Conservation (phyloP, 495 filamentous ascomycete species). For the Mytilinidion resinicola region DNA sequence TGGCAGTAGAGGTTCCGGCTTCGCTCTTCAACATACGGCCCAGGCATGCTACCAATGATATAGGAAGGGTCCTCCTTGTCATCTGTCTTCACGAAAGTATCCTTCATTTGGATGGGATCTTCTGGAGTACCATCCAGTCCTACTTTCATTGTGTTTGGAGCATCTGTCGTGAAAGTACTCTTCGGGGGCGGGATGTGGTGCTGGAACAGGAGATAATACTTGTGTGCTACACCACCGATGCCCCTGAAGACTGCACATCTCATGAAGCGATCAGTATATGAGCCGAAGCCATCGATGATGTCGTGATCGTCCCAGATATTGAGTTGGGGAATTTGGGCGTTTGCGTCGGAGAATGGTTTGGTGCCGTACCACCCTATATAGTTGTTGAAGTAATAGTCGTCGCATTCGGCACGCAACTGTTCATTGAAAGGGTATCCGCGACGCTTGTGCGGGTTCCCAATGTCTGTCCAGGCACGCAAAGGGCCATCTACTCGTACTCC, state of each 20-base stretch:
- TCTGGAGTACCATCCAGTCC: conserved; percentile 45
- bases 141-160: conserved; percentile 46
- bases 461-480: conserved; percentile 71
- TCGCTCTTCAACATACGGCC: conserved; percentile 72
- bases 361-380: conserved; percentile 82
- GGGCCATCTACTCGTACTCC: conserved; percentile 75
- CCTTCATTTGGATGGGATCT: conserved; percentile 60
- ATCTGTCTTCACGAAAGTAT: conserved; percentile 60
- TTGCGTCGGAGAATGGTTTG: conserved; percentile 76
- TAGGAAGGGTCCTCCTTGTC: conserved; percentile 62
- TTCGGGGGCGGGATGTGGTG: conserved; percentile 79
- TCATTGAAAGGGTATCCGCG: conserved; percentile 70
- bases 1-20: conserved; percentile 75
- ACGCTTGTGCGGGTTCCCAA: conserved; percentile 74
- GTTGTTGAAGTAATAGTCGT: conserved; percentile 85
- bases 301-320: conserved; percentile 96
- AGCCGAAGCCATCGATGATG: conserved; percentile 77
- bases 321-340: conserved; percentile 81
- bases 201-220: conserved; percentile 89
- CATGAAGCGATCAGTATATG: conserved; percentile 92
- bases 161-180: conserved; percentile 74
- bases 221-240: conserved; percentile 64
- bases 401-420: conserved; percentile 64
- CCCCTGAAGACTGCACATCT: conserved; percentile 83
- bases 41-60: conserved; percentile 69